Base-by-base conservation (phyloP, 2,329 filamentous ascomycete genomes). In the Phialophora tarda region DNA sequence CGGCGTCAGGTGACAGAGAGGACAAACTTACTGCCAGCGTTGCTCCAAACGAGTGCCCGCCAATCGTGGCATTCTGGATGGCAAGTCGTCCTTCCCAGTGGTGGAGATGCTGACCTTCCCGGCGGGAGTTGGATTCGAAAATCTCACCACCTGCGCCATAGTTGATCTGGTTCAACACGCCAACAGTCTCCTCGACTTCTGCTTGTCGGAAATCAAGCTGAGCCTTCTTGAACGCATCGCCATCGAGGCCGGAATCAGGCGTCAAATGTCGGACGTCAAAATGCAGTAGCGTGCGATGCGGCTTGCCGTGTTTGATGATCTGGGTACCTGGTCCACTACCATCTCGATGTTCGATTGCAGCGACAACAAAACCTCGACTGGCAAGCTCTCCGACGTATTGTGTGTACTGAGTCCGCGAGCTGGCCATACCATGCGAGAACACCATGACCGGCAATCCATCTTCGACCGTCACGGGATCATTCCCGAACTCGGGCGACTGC, bases 41-140 rank as follows among this genome's bases (percentile, higher is more conserved):
- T 1, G 87, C 88, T 57, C 88, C 88, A 76, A 88, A 89, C 0
- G 86, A 89, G 74, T 90, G 88, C 0, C 88, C 88, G 3, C 80
- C 84, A 8, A 90, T 80, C 54, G 86, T 81, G 70, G 88, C 81
- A 41, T 83, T 80, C 32, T 82, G 77, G 54, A 83, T 78, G 73
- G 88, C 82, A 6, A 91, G 81, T 10, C 86, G 81, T 63, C 78
- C 77, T 41, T 79, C 74, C 82, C 87, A 90, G 17, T 77, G 76
- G 2, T 78, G 71, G 1, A 88, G 80, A 68, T 77, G 77, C 24
- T 71, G 72, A 53, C 82, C 85, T 74, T 84, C 85, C 41, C 68
- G 73, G 69, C 81, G 82, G 10, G 81, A 76, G 77, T 84, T 89
- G 6, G 44, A 23, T 12, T 47, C 34, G 38, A 66, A 68, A 34